Evolutionary conservation across 2,329 filamentous ascomycete genomes (phyloP).

Genomic region (Fusarium brevicatenulatum): DNA sequence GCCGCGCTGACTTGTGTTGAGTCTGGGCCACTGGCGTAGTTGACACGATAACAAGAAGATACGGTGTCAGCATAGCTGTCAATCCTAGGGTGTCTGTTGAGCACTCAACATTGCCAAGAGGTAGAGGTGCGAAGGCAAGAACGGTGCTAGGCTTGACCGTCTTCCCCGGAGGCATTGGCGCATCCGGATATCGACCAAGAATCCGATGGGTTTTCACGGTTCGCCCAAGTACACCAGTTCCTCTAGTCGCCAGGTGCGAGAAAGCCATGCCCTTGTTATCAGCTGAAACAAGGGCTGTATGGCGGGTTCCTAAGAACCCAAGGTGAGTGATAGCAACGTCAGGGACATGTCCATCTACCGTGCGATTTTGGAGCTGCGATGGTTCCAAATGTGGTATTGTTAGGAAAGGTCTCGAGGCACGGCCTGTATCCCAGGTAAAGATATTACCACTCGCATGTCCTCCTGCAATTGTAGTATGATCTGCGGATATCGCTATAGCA

Average conservation of each 20-base stretch:
- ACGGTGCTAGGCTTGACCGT: constrained; percentile 92
- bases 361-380: constrained; percentile 71
- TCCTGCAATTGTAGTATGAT: constrained; percentile 90
- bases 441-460: constrained; percentile 92
- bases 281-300: constrained; percentile 93
- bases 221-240: constrained; percentile 85
- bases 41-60: constrained; percentile 94
- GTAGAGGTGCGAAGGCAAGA: constrained; percentile 87
- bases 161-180: constrained; percentile 69
- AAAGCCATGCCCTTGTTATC: constrained; percentile 98
- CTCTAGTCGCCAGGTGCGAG: constrained; percentile 92
- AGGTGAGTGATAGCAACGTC: constrained; percentile 85
- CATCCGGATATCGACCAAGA: constrained; percentile 86
- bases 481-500: constrained; percentile 88
- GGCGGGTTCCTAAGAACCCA: constrained; percentile 93
- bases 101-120: constrained; percentile 93
- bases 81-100: constrained; percentile 87
- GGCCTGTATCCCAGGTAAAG: constrained; percentile 94
- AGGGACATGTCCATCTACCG: constrained; percentile 83
- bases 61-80: constrained; percentile 95
- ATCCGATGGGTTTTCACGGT: constrained; percentile 91
- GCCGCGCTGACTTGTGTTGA: constrained; percentile 90
- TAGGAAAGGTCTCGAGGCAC: constrained; percentile 87
- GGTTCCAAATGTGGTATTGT: constrained; percentile 81
- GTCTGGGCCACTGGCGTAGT: constrained; percentile 97